Evolutionary conservation across 352 stramenopile genomes (phyloP).

Genomic region (Globisporangium nodosum): DNA sequence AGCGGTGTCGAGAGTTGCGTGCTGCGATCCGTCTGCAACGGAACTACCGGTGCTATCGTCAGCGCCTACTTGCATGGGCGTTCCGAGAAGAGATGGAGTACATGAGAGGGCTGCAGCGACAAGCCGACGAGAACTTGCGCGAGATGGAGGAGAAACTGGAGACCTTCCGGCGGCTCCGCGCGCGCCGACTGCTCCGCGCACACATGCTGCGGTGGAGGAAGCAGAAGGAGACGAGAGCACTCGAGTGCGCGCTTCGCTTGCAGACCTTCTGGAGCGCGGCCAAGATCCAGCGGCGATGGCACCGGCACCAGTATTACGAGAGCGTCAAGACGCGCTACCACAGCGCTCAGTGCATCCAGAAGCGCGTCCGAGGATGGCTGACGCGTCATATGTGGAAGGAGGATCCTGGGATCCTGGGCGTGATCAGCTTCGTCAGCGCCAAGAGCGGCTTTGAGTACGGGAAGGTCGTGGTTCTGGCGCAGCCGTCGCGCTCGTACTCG

Average conservation of each 20-base stretch:
- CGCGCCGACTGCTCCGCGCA: conserved; percentile 35
- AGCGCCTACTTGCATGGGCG: conserved; percentile 41
- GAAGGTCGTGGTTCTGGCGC: conserved; percentile 31
- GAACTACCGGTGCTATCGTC: conserved; percentile 51
- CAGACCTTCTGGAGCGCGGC: conserved; percentile 38
- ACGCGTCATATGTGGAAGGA: conserved; percentile 61
- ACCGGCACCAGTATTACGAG: conserved; percentile 33
- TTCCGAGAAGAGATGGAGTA: conserved; percentile 57
- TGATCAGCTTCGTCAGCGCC: conserved; percentile 32
- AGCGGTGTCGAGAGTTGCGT: conserved; percentile 26
- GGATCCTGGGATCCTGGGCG: conserved; percentile 42
- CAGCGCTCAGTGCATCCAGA: conserved; percentile 45
- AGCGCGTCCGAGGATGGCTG: conserved; percentile 50
- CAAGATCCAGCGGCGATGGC: conserved; percentile 64
- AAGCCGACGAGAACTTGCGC: conserved; percentile 36
- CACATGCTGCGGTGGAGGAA: conserved; percentile 40
- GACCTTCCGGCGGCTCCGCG: conserved; percentile 42
- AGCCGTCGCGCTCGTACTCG: conserved; percentile 46
- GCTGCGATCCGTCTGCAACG: conserved; percentile 39
- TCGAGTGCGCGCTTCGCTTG: conserved; percentile 29
- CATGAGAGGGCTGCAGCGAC: conserved; percentile 33
- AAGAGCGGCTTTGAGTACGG: conserved; percentile 44
- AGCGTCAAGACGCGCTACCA: conserved; percentile 44
- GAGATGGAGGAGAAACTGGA: conserved; percentile 42
- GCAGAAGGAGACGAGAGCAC: conserved; percentile 21